A percentile compares a stretch with the other conserved stretches of the same genome.
Evolutionary conservation across 306 rosid species (phyloP).

Genomic region (Leucaena leucocephala): DNA sequence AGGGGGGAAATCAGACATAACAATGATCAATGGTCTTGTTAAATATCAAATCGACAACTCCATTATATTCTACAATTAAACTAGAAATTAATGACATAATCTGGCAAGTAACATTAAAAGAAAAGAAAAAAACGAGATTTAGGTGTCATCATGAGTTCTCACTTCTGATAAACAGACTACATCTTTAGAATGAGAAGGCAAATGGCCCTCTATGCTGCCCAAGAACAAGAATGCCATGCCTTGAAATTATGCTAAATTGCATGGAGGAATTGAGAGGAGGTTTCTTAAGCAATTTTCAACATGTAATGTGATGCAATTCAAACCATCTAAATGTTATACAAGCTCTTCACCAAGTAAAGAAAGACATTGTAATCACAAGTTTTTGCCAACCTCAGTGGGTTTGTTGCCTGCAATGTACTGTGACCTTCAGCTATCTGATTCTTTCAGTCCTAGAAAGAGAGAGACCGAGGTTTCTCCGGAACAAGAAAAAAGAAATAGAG

Average conservation of each 20-base stretch:
- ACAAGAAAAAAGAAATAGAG: constrained; percentile 10
- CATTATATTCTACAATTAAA: neutral
- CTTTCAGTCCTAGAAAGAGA: constrained; percentile 27
- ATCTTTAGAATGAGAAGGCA: too few species aligned
- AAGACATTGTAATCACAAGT: neutral
- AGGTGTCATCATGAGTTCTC: too few species aligned
- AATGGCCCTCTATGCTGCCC: too few species aligned
- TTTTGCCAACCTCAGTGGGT: constrained; percentile 34
- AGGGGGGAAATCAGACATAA: neutral
- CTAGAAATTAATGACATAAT: neutral
- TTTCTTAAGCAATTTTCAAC: too few species aligned
- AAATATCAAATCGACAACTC: too few species aligned
- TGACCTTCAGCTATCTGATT: constrained; percentile 24
- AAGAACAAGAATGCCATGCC: too few species aligned
- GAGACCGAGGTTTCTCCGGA: neutral
- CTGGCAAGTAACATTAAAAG: neutral
- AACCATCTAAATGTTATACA: constrained; percentile 8
- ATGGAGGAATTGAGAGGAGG: too few species aligned
- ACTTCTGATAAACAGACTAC: too few species aligned
- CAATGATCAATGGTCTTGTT: too few species aligned
- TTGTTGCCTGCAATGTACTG: constrained; percentile 23
- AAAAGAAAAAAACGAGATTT: neutral
- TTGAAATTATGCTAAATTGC: too few species aligned
- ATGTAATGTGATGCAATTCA: neutral
- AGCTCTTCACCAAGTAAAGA: neutral